A percentile compares a stretch with the other conserved stretches of the same genome.
phyloP scores from a whole-genome alignment of 345 rosid species.

The Acer negundo region DNA sequence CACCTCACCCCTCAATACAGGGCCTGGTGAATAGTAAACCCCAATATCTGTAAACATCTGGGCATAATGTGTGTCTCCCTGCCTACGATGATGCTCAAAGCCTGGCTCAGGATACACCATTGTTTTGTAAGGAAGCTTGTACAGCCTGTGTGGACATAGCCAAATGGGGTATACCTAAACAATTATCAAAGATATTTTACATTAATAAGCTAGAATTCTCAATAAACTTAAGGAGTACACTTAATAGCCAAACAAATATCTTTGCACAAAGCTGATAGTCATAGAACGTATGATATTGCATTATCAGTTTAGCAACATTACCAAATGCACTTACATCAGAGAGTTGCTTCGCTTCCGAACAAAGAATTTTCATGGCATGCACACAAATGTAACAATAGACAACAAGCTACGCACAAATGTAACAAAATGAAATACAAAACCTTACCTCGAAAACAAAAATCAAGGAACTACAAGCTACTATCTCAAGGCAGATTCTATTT shows the following conservation, averaged over 20 bases:
- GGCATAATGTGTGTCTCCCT: constrained; percentile 88
- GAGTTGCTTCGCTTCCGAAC: background rate
- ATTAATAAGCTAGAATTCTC: background rate
- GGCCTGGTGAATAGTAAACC: constrained; percentile 93
- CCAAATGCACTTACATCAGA: background rate
- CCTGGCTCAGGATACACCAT: constrained; percentile 95
- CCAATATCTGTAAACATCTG: constrained; percentile 99
- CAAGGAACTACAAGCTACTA: too few species aligned
- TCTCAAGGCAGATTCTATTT: background rate
- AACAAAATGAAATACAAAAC: background rate
- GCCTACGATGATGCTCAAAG: constrained; percentile 80
- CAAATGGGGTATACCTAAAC: constrained; percentile 86
- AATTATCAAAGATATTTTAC: constrained; percentile 11
- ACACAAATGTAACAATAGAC: background rate
- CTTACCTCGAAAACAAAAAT: background rate
- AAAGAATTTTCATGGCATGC: background rate
- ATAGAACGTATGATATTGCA: background rate
- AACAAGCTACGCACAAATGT: background rate
- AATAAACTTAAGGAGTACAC: background rate
- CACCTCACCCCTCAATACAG: constrained; percentile 87
- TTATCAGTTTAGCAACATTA: background rate
- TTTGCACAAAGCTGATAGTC: background rate
- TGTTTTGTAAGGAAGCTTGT: constrained; percentile 84
- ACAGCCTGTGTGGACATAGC: constrained; percentile 94
- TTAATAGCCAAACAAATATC: background rate